Evolutionary conservation across 1,139 yeast genomes (phyloP).

Genomic region (Yamadazyma siamensis): DNA sequence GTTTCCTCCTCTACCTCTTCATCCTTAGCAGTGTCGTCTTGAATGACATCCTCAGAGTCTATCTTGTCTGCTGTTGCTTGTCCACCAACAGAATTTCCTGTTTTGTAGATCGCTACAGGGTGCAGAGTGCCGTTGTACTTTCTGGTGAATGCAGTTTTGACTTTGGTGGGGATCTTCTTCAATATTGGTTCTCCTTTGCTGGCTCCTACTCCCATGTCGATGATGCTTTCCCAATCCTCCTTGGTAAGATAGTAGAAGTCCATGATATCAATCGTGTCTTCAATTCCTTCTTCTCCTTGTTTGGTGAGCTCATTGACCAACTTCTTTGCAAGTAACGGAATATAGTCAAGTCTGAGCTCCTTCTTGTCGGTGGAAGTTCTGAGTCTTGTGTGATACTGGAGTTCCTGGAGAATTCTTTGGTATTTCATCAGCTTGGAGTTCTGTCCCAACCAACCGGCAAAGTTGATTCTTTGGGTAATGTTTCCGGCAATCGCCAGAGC

Average conservation of each 20-base stretch:
- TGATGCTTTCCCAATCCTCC: slow-evolving; percentile 86
- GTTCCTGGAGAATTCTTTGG: slow-evolving; percentile 74
- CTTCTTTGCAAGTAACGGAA: slow-evolving; percentile 59
- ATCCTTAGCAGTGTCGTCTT: slow-evolving; percentile 49
- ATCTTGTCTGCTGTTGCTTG: slow-evolving; percentile 44
- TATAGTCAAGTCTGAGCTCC: slow-evolving; percentile 75
- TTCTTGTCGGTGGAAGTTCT: slow-evolving; percentile 72
- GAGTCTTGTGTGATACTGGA: slow-evolving; percentile 84
- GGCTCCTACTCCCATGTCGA: slow-evolving; percentile 78
- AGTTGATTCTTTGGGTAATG: slow-evolving; percentile 65
- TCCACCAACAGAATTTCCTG: slow-evolving; percentile 51
- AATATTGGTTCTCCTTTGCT: slow-evolving; percentile 39
- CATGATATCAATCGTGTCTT: slow-evolving; percentile 62
- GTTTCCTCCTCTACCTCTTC: slow-evolving; percentile 28
- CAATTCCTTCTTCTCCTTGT: slow-evolving; percentile 57
- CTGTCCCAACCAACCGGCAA: slow-evolving; percentile 88
- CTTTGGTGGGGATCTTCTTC: slow-evolving; percentile 68
- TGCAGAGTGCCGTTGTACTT: slow-evolving; percentile 72
- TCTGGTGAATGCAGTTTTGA: slow-evolving; percentile 83
- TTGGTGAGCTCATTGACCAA: slow-evolving; percentile 55
- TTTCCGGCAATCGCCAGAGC: slow-evolving; percentile 74
- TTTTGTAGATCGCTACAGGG: slow-evolving; percentile 81
- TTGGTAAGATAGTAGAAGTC: slow-evolving; percentile 82
- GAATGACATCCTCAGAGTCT: slow-evolving; percentile 61
- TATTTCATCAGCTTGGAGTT: slow-evolving; percentile 82